These are phyloP conservation scores for Gossypium schwendimanii DNA, from an alignment of 441 rosid species.

Conservation along the genomic window DNA sequence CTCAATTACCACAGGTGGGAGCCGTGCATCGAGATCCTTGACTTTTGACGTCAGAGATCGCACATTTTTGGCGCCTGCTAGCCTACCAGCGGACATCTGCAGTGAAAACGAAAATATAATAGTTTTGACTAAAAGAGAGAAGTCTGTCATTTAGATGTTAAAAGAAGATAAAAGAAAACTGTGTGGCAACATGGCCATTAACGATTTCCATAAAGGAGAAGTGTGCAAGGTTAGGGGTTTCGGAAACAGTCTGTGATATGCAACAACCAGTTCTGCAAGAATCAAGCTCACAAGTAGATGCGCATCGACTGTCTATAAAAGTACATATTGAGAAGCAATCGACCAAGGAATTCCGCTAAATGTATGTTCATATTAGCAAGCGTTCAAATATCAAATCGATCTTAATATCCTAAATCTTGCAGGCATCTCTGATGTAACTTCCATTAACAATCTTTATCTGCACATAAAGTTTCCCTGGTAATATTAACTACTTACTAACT, in stretches of 20 bases:
- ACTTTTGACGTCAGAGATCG: constrained; percentile 51
- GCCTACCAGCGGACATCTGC: constrained; percentile 41
- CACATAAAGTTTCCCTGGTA: neutral
- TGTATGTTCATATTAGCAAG: neutral
- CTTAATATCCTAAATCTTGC: neutral
- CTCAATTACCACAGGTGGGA: constrained; percentile 44
- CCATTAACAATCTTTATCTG: neutral
- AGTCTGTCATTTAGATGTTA: neutral
- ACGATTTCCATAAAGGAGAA: neutral
- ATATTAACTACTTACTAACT: neutral
- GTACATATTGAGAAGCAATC: neutral
- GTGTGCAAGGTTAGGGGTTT: neutral
- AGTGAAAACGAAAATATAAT: constrained; percentile 16
- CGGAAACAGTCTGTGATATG: neutral
- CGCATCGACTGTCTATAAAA: neutral
- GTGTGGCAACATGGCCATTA: neutral
- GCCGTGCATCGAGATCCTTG: constrained; percentile 62
- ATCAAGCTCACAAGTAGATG: neutral
- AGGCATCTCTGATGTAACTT: neutral
- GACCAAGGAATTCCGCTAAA: constrained; percentile 1
- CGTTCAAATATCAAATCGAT: neutral
- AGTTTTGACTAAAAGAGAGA: neutral
- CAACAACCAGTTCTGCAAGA: neutral
- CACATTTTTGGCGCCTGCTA: constrained; percentile 41
- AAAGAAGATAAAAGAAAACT: neutral